Percentiles rank a stretch among this genome's conserved stretches.
Evolutionary conservation across 495 filamentous ascomycete genomes (phyloP).

Genomic region (Aspergillus baeticus): DNA sequence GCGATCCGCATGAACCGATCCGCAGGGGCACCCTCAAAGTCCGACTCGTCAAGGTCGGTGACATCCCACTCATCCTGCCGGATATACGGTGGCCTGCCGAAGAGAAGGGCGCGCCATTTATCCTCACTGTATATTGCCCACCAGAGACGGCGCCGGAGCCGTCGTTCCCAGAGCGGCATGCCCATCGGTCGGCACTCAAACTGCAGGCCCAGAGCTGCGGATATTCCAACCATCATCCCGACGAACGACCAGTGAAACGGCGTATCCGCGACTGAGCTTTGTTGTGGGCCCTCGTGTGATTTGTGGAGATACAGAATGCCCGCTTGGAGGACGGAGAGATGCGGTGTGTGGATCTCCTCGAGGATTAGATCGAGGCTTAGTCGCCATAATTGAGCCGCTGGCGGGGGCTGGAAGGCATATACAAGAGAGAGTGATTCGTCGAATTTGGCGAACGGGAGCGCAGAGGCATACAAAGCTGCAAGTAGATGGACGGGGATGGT

Average conservation of each 20-base stretch:
- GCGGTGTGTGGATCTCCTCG: conserved; percentile 37
- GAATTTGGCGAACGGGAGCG: conserved; percentile 31
- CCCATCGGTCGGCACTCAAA: conserved; percentile 86
- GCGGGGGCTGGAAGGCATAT: conserved; percentile 28
- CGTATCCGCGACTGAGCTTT: conserved; percentile 26
- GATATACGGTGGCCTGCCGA: conserved; percentile 81
- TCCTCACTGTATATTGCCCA: conserved; percentile 94
- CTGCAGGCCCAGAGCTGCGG: conserved; percentile 67
- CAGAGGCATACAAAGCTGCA: conserved; percentile 37
- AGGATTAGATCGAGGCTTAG: conserved; percentile 31
- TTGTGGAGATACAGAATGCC: conserved; percentile 35
- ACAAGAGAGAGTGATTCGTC: conserved; percentile 34
- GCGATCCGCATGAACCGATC: conserved; percentile 30
- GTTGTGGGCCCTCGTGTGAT: conserved; percentile 18
- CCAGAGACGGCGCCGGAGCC: conserved; percentile 77
- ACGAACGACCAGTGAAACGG: conserved; percentile 39
- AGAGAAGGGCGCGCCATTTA: conserved; percentile 86
- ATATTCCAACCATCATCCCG: conserved; percentile 33
- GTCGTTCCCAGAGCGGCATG: conserved; percentile 83
- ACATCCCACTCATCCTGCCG: conserved; percentile 83
- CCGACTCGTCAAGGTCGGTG: conserved; percentile 59
- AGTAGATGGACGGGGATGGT: conserved; percentile 31
- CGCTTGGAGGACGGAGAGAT: conserved; percentile 33
- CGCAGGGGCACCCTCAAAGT: conserved; percentile 49
- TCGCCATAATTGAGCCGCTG: conserved; percentile 31